A percentile compares a stretch with the other conserved stretches of the same genome.
Evolutionary conservation across 2,329 filamentous ascomycete species (phyloP).

Genomic region (Chalaropsis thielavioides): DNA sequence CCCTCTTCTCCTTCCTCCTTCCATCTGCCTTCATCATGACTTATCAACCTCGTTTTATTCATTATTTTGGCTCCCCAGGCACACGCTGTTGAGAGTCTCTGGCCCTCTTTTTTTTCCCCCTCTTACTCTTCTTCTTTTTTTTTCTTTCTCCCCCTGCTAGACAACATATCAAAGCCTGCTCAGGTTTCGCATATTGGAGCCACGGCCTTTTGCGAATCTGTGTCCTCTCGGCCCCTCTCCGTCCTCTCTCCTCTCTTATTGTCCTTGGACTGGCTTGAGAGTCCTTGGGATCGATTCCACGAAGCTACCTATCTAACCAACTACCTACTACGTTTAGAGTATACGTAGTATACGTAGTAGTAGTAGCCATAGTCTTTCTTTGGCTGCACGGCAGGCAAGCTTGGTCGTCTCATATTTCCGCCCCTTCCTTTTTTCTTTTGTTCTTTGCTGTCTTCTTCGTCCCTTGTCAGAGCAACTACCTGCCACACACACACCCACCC

Average conservation of each 20-base stretch:
- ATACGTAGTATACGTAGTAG: too few relatives aligned
- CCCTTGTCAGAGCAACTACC: not conserved
- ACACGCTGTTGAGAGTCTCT: not conserved
- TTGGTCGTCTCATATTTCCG: not conserved
- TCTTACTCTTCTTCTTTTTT: not conserved
- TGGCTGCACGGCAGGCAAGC: too few relatives aligned
- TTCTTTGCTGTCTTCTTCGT: not conserved
- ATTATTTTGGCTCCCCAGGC: not conserved
- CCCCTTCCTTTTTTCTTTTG: not conserved
- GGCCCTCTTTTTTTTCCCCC: not conserved
- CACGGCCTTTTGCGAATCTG: not conserved
- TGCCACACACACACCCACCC: too few relatives aligned
- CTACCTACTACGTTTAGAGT: not conserved
- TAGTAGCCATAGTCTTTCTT: too few relatives aligned
- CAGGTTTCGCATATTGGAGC: not conserved
- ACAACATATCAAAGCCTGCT: not conserved
- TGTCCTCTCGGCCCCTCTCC: not conserved
- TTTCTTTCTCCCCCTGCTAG: not conserved
- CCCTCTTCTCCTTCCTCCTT: slow-evolving; percentile 9
- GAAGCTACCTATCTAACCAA: not conserved
- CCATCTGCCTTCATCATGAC: slow-evolving; percentile 3
- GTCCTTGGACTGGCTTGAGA: not conserved
- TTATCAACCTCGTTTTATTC: slow-evolving; percentile 3
- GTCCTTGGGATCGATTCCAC: not conserved
- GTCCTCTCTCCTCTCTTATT: not conserved